Percentiles rank a stretch among this genome's conserved stretches.
These are phyloP conservation scores for Cicer yamashitae DNA, from an alignment of 306 rosid species.

Conservation along the genomic window DNA sequence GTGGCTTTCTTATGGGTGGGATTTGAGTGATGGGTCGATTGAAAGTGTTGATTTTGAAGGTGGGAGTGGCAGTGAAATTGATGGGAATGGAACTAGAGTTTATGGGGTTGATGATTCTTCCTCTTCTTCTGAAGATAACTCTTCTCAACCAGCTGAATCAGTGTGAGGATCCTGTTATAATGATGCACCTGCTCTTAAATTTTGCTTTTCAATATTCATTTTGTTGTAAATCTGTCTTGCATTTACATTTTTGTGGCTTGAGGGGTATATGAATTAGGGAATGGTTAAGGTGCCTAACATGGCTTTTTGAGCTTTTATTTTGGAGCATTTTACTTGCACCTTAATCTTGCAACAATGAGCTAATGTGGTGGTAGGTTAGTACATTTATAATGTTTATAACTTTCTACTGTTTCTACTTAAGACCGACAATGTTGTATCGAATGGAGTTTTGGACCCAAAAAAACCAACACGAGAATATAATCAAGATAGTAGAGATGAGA, in stretches of 20 bases:
- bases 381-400: not conserved
- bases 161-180: slow-evolving; percentile 64
- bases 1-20: slow-evolving; percentile 93
- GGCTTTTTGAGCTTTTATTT: slow-evolving; percentile 10
- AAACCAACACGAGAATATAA: not conserved
- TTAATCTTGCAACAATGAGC: slow-evolving; percentile 8
- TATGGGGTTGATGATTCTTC: slow-evolving; percentile 47
- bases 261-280: slow-evolving; percentile 7
- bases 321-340: not conserved
- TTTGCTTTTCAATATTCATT: not conserved
- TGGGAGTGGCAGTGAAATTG: slow-evolving; percentile 23
- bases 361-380: not conserved
- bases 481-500: not conserved
- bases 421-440: not conserved
- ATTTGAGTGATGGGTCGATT: slow-evolving; percentile 50
- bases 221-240: slow-evolving; percentile 15
- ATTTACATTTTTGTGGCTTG: slow-evolving; percentile 14
- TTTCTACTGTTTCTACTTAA: not conserved
- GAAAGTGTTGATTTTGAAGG: slow-evolving; percentile 35
- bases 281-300: slow-evolving; percentile 25
- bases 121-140: slow-evolving; percentile 25
- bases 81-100: slow-evolving; percentile 38
- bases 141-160: slow-evolving; percentile 53
- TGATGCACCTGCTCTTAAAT: slow-evolving; percentile 21
- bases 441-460: not conserved